Evolutionary conservation across 2,329 filamentous ascomycete species (phyloP), one percentile per base, ranked within the genome.

Genomic region (Acrodontium crateriforme): DNA sequence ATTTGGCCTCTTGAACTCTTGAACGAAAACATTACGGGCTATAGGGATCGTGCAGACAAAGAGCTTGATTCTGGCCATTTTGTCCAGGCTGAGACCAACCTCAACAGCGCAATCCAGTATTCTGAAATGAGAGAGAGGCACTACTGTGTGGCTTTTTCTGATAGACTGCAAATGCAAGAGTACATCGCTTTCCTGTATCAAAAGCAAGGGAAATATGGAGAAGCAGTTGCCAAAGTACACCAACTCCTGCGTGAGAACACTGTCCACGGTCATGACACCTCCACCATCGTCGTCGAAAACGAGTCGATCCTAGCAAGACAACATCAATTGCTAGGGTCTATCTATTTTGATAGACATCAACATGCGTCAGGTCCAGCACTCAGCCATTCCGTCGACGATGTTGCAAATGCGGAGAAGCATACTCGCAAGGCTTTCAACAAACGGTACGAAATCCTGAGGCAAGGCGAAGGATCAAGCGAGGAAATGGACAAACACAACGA

Each of bases 191-290:
- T 20, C 9, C 15, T 44, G 12, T 37, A 35, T 15, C 29, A 30
- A 21, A 34, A 37, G 25, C 39, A 41, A 24, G 25, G 31, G n/a
- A 42, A 41, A 20, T 42, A 28, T 28, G 33, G 30, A 10, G 40
- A 41, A 30, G 41, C 39, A 10, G 31, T 38, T 15, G 30, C 22
- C 8, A 34, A 32, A 13, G 27, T 42, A 21, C 29, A 33, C 13
- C 24, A 28, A 14, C 28, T 44, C 13, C 25, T 40, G 6, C 24
- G 37, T 5, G 39, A 39, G 21, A 25, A 27, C 28, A 14, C n/a
- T 21, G 12, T 28, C 27, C n/a, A 13, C 4, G 13, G 9, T 15
- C 22, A 25, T 15, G 22, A 22, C 7, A 8, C 14, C 13, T n/a
- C n/a, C n/a, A n/a, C n/a, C n/a, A n/a, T n/a, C n/a, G n/a, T n/a